A percentile compares a stretch with the other conserved stretches of the same genome.
These are phyloP conservation scores for Mortierella antarctica DNA, from an alignment of 192 early-diverging fungal species.

Conservation along the genomic window DNA sequence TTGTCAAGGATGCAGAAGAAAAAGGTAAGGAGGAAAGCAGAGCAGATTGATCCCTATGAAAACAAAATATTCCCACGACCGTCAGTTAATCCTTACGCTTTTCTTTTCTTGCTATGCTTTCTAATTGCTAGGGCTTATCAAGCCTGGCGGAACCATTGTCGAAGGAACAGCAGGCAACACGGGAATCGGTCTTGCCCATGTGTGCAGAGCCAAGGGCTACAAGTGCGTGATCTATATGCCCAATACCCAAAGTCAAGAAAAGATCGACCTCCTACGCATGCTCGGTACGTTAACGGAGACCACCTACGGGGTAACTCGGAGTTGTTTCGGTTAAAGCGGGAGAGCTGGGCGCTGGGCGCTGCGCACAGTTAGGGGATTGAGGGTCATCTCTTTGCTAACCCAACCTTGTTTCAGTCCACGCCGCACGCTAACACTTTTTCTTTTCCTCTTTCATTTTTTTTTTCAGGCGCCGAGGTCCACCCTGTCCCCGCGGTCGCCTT, in stretches of 20 bases:
- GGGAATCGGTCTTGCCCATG: slow-evolving; percentile 95
- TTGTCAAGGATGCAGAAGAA: slow-evolving; percentile 95
- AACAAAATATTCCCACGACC: not conserved
- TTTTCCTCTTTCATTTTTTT: not conserved
- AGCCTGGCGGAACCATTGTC: slow-evolving; percentile 90
- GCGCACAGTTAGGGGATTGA: no score
- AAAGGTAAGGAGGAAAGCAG: slow-evolving; percentile 34
- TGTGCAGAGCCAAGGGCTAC: slow-evolving; percentile 94
- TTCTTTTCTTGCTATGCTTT: not conserved
- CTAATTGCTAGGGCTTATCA: slow-evolving; percentile 70
- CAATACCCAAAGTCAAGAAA: slow-evolving; percentile 95
- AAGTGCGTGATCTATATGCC: slow-evolving; percentile 98
- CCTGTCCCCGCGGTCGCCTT: slow-evolving; percentile 93
- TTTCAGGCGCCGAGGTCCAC: slow-evolving; percentile 84
- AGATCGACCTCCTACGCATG: slow-evolving; percentile 93
- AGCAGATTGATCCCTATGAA: not conserved
- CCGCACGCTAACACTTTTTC: not conserved
- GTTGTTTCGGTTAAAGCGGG: no score
- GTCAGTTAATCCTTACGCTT: no score
- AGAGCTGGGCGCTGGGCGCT: no score
- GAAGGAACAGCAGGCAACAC: slow-evolving; percentile 94
- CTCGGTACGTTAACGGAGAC: slow-evolving; percentile 63
- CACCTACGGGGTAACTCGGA: not conserved
- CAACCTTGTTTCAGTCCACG: slow-evolving; percentile 8
- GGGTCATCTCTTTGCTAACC: not conserved